Evolutionary conservation across 1,284 basidiomycete species (phyloP).

Genomic region (Irpex lacteus): DNA sequence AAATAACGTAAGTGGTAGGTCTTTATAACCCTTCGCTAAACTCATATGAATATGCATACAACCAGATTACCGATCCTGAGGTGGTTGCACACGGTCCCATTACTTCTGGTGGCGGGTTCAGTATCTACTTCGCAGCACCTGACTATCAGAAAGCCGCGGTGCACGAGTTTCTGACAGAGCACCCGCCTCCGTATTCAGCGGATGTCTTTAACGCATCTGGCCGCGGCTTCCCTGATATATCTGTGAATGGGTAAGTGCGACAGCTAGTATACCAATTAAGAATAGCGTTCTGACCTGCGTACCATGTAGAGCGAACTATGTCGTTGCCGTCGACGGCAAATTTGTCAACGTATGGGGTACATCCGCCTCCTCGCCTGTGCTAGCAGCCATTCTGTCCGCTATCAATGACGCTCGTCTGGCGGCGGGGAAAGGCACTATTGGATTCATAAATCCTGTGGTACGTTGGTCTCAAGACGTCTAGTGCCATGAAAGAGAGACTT

Average conservation of each 20-base stretch:
- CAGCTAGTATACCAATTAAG: background rate
- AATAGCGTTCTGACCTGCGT: background rate
- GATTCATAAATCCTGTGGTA: slow-evolving; percentile 60
- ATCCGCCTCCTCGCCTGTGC: slow-evolving; percentile 33
- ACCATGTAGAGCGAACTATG: background rate
- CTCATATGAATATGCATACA: background rate
- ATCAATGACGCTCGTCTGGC: slow-evolving; percentile 56
- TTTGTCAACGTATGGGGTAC: slow-evolving; percentile 42
- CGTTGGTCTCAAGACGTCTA: slow-evolving; percentile 30
- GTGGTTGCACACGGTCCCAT: background rate
- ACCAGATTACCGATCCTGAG: slow-evolving; percentile 44
- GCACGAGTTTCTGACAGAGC: background rate
- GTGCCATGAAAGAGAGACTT: background rate
- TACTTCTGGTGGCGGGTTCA: slow-evolving; percentile 35
- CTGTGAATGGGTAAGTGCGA: slow-evolving; percentile 23
- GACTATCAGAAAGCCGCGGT: background rate
- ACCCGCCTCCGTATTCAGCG: slow-evolving; percentile 28
- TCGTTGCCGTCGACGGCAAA: slow-evolving; percentile 17
- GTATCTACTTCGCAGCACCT: slow-evolving; percentile 40
- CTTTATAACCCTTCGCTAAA: background rate
- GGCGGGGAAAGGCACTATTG: slow-evolving; percentile 41
- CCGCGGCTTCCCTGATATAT: slow-evolving; percentile 32
- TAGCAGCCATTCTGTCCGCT: slow-evolving; percentile 53
- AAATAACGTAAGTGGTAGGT: slow-evolving; percentile 33
- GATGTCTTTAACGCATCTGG: slow-evolving; percentile 29